phyloP scores from a whole-genome alignment of 202 grass and related monocot genomes.

The Hordeum pubiflorum region DNA sequence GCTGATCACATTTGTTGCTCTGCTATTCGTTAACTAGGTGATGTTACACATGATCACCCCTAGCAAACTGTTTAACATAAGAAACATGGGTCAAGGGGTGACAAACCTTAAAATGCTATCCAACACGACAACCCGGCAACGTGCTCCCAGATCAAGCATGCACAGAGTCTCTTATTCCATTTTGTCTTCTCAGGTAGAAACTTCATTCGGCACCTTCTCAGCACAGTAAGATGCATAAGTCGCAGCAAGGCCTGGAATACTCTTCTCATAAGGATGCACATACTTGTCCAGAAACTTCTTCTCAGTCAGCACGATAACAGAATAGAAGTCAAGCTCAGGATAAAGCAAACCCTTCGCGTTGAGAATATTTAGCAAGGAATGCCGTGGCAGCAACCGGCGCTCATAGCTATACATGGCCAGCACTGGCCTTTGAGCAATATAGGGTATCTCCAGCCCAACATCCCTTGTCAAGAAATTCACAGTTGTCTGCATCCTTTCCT shows the following conservation, averaged over 20 bases:
- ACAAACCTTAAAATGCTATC: not conserved
- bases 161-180: not conserved
- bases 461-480: slow-evolving; percentile 29
- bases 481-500: not conserved
- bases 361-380: slow-evolving; percentile 36
- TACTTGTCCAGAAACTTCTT: not conserved
- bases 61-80: not conserved
- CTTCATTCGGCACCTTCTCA: not conserved
- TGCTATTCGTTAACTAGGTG: not conserved
- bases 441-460: slow-evolving; percentile 23
- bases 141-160: not conserved
- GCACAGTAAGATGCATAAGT: slow-evolving; percentile 10
- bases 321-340: not conserved
- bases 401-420: slow-evolving; percentile 14
- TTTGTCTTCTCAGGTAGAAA: not conserved
- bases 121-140: not conserved
- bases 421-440: slow-evolving; percentile 14
- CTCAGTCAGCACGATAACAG: not conserved
- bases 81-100: not conserved
- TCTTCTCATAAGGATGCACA: slow-evolving; percentile 5
- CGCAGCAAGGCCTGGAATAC: slow-evolving; percentile 1
- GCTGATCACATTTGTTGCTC: not conserved
- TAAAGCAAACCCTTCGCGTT: slow-evolving; percentile 21
- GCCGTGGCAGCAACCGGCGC: slow-evolving; percentile 9
- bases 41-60: not conserved